These are phyloP conservation scores for Hansenula sp. DNA, from an alignment of 1,139 yeast genomes.

Conservation along the genomic window DNA sequence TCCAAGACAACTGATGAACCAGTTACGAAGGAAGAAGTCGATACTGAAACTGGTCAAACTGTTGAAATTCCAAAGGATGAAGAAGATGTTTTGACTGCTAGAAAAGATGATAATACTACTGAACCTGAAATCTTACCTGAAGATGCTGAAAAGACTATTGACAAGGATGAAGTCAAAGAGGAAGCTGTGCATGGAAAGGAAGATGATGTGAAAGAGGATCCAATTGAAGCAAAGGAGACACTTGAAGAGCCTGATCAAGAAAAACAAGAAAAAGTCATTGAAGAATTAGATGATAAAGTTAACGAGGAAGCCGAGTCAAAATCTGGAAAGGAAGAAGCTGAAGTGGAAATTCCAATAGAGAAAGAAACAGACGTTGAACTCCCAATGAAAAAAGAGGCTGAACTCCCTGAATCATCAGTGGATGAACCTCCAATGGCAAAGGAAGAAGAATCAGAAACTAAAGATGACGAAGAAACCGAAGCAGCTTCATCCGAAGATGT, in stretches of 20 bases:
- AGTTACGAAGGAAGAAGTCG: not conserved
- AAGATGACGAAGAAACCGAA: conserved; percentile 3
- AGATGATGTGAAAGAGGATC: conserved; percentile 1
- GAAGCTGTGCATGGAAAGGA: conserved; percentile 2
- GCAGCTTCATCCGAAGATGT: conserved; percentile 5
- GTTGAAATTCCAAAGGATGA: conserved; percentile 6
- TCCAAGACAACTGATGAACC: not conserved
- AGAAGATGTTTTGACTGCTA: conserved; percentile 1
- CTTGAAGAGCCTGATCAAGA: not conserved
- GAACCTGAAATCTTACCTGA: not conserved
- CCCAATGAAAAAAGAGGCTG: not conserved
- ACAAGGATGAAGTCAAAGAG: not conserved
- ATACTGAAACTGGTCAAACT: not conserved
- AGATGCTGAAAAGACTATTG: not conserved
- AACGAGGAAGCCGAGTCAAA: not conserved
- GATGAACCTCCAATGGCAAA: not conserved
- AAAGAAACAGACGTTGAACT: not conserved
- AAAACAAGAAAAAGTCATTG: not conserved
- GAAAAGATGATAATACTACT: conserved; percentile 5
- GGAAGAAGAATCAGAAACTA: not conserved
- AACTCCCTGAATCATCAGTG: not conserved
- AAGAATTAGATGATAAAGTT: not conserved
- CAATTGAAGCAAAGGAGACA: not conserved
- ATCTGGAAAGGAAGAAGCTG: not conserved
- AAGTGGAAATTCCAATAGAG: not conserved